Evolutionary conservation across 2,329 filamentous ascomycete genomes (phyloP), one percentile per base, ranked within the genome.

Genomic region (Fusarium nanum): DNA sequence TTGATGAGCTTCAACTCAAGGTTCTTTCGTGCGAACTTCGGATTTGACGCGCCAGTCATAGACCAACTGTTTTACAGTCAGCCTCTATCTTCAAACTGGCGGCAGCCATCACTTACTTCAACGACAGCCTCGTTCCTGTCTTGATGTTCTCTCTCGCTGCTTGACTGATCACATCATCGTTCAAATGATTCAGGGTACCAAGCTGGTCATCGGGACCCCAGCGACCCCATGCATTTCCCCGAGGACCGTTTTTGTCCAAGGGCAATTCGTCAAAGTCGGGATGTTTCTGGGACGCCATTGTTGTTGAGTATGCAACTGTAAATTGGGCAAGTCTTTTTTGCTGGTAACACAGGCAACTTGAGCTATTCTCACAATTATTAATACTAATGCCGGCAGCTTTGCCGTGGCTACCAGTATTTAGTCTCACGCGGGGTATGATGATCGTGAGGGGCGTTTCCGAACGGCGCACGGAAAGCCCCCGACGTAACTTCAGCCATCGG

Each of bases 11-110:
- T 41, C 8, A 62, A 22, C 3, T 76, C 60, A 1, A 76, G 14
- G 1, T 63, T 52, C 25, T 74, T 74, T 1, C 72, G 68, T 7
- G 68, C 53, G 48, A 74, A 74, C 10, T 62, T 71, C 1, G 72
- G 73, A 9, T 75, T 52, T 2, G 68, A 75, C 0, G 72, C 60
- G 1, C 65, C 71, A 1, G 52, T 68, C 68, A 75, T 66, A 2
- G 63, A 66, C 63, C 63, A 66, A 25, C 63, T 66, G 12, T 13
- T 18, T 2, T 2, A 4, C 1, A 0, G 14, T 60, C 10, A 60
- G 34, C 1, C 5, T 13, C 1, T 14, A 5, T n/a, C n/a, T n/a
- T n/a, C n/a, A n/a, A n/a, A n/a, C n/a, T n/a, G n/a, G n/a, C n/a
- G n/a, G n/a, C n/a, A n/a, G n/a, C n/a, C n/a, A n/a, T n/a, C 0